These are phyloP conservation scores for Venturia aucupariae DNA, from an alignment of 2,329 filamentous ascomycete genomes.

Conservation along the genomic window DNA sequence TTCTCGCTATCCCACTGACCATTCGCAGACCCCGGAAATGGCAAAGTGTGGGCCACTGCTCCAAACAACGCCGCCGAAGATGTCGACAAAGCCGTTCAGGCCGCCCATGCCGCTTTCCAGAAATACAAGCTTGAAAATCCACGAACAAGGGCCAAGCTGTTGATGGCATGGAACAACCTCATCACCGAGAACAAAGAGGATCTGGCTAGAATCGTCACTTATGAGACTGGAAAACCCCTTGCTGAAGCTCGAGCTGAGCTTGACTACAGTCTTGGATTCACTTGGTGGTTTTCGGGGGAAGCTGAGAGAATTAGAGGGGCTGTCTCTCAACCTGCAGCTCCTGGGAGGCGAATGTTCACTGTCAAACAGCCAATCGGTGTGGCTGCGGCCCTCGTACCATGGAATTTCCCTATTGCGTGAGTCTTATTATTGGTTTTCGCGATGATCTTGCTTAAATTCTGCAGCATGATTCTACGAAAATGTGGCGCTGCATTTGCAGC, in stretches of 20 bases:
- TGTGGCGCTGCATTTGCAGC: constrained; percentile 59
- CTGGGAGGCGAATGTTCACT: constrained; percentile 57
- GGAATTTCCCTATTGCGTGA: constrained; percentile 60
- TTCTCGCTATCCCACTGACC: neutral
- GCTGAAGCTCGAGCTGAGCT: constrained; percentile 44
- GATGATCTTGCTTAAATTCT: neutral
- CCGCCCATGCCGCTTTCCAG: constrained; percentile 52
- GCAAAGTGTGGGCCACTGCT: constrained; percentile 39
- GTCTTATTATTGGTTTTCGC: constrained; percentile 15
- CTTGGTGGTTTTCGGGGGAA: constrained; percentile 51
- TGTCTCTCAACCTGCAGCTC: constrained; percentile 48
- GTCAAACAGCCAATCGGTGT: constrained; percentile 69
- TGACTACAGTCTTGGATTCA: constrained; percentile 45
- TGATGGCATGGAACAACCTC: constrained; percentile 56
- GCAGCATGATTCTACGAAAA: constrained; percentile 54
- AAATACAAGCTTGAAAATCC: constrained; percentile 52
- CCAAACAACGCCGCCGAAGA: constrained; percentile 46
- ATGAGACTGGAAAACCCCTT: constrained; percentile 48
- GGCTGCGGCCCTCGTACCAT: constrained; percentile 58
- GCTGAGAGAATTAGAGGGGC: constrained; percentile 55
- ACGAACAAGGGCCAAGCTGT: constrained; percentile 49
- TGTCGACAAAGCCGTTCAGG: constrained; percentile 50
- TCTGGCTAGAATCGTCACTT: constrained; percentile 52
- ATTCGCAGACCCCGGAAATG: constrained; percentile 40
- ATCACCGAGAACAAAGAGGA: constrained; percentile 55